Percentiles rank a stretch among this genome's conserved stretches.
Conservation (phyloP, 371 early-diverging fungal species). For the Mucor mucedo region DNA sequence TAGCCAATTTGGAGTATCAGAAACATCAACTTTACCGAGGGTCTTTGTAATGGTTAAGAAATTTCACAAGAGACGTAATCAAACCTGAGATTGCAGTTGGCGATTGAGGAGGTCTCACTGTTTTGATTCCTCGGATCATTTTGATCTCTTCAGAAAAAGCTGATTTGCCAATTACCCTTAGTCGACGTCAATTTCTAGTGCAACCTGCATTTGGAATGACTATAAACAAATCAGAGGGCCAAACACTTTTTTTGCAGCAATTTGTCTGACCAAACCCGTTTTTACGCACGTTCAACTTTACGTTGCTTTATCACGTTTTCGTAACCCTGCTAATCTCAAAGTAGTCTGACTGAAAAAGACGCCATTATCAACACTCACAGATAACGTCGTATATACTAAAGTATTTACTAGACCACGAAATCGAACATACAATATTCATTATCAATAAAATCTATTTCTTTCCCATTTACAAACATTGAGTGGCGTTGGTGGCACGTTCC, state of each 20-base stretch:
- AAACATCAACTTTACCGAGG: slow-evolving; percentile 10
- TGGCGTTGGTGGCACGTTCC: too few species aligned
- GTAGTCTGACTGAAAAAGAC: background rate
- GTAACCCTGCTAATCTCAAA: background rate
- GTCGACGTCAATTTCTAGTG: slow-evolving; percentile 23
- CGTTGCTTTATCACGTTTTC: slow-evolving; percentile 9
- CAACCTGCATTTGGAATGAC: slow-evolving; percentile 34
- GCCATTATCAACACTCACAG: background rate
- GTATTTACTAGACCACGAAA: background rate
- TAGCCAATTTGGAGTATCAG: background rate
- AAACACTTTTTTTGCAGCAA: slow-evolving; percentile 27
- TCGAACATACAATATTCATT: background rate
- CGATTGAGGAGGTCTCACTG: background rate
- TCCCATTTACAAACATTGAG: too few species aligned
- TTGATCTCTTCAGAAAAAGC: background rate
- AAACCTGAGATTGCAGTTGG: slow-evolving; percentile 24
- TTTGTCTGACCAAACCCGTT: slow-evolving; percentile 25
- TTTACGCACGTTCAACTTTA: slow-evolving; percentile 16
- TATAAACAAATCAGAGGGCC: slow-evolving; percentile 43
- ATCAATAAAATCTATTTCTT: too few species aligned
- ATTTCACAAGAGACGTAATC: slow-evolving; percentile 10
- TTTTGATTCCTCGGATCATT: slow-evolving; percentile 12
- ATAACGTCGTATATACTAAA: background rate
- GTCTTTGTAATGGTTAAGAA: slow-evolving; percentile 38
- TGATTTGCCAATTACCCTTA: background rate